phyloP scores from a whole-genome alignment of 176 grass and related monocot genomes.

The Ensete ventricosum region DNA sequence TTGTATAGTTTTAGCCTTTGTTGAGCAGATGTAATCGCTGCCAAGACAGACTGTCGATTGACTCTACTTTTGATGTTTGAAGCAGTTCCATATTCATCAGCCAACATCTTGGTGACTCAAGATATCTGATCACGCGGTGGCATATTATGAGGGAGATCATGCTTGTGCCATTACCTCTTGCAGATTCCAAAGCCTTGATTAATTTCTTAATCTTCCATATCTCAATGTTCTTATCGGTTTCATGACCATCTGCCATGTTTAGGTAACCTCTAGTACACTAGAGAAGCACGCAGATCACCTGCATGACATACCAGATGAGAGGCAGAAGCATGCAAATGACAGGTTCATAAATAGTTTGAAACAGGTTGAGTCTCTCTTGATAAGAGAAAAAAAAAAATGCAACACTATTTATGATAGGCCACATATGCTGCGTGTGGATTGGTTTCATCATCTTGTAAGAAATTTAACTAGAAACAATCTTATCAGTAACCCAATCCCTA shows the following conservation, averaged over 20 bases:
- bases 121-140: conserved; percentile 33
- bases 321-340: background rate
- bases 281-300: background rate
- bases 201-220: conserved; percentile 46
- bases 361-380: background rate
- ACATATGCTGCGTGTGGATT: too few species aligned
- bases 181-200: conserved; percentile 34
- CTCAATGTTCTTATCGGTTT: conserved; percentile 42
- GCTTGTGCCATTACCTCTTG: conserved; percentile 33
- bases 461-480: background rate
- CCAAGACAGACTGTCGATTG: conserved; percentile 37
- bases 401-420: background rate
- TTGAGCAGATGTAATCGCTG: conserved; percentile 38
- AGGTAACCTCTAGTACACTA: background rate
- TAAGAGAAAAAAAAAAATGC: too few species aligned
- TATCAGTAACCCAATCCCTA: background rate
- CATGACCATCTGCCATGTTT: conserved; percentile 35
- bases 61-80: conserved; percentile 47
- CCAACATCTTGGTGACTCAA: conserved; percentile 37
- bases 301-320: background rate
- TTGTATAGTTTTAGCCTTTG: conserved; percentile 40
- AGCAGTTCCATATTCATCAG: conserved; percentile 41
- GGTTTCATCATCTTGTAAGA: too few species aligned
- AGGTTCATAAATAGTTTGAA: background rate
- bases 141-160: conserved; percentile 43